Evolutionary conservation across 2,329 filamentous ascomycete genomes (phyloP), one percentile per base, ranked within the genome.

Genomic region (Fusarium pseudonygamai): DNA sequence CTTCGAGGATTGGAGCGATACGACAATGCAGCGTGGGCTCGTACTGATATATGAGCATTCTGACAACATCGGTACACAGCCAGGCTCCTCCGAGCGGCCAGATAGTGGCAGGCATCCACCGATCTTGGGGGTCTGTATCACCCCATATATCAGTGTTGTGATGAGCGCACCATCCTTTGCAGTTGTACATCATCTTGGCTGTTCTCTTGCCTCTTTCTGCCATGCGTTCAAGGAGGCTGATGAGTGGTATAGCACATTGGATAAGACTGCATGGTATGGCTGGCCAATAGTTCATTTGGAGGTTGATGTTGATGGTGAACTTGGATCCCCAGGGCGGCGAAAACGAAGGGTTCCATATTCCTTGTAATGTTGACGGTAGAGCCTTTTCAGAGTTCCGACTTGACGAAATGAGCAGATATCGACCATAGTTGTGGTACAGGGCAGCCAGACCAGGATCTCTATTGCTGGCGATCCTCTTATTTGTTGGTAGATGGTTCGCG

Each of bases 251-350:
- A 24, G 85, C 81, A 6, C 80, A 83, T 46, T 86, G 84, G 3
- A 83, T 69, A 1, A 84, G 70, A 9, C 80, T 80, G 8, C 78
- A 79, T 7, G 77, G 63, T 10, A 79, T 76, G 3, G 77, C 78
- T 1, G 79, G 80, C 86, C 85, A 88, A 72, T 88, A 88, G 69
- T 87, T 87, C 86, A 88, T 88, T 74, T 88, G 82, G 0, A 83
- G 78, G 46, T 87, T 88, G 75, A 87, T 86, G 68, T 87, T 87
- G 71, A 87, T 85, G 1, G 86, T 87, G 63, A 83, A 86, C 67
- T 85, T 87, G 30, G 80, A 82, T 7, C 85, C 85, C 85, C 86
- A 87, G 1, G 83, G 78, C 1, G 79, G 78, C 1, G 69, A 72
- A 18, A 75, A 77, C 0, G 79, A 78, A 15, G 78, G 75, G 30